Conservation (phyloP, 177 flowering plant species). For the Vitis hybrid region DNA sequence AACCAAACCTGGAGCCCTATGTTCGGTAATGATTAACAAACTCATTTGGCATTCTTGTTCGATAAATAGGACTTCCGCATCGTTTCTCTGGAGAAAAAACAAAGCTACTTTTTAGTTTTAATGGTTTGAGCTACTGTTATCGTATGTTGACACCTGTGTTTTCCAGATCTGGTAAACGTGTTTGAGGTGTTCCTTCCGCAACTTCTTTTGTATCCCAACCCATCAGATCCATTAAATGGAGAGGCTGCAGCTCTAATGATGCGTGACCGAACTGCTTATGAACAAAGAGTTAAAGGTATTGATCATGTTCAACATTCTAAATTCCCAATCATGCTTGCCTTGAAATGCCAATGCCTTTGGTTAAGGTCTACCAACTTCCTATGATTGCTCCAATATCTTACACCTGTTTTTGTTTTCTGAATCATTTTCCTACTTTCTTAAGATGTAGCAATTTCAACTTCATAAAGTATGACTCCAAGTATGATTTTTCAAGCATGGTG, state of each 20-base stretch:
- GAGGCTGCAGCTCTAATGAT: constrained; percentile 77
- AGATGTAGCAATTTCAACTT: too few relatives aligned
- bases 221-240: constrained; percentile 72
- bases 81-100: not conserved
- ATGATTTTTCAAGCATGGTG: too few relatives aligned
- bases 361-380: not conserved
- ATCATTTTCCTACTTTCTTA: too few relatives aligned
- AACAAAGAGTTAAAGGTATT: constrained; percentile 64
- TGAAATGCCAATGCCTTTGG: not conserved
- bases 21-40: constrained; percentile 52
- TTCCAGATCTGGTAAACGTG: constrained; percentile 56
- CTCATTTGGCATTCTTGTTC: not conserved
- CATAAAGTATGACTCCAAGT: too few relatives aligned
- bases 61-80: not conserved
- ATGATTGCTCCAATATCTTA: not conserved
- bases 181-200: constrained; percentile 40
- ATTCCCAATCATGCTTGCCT: not conserved
- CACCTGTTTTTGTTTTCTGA: not conserved
- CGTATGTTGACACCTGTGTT: constrained; percentile 14
- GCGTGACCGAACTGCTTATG: constrained; percentile 58
- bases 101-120: constrained; percentile 2
- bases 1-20: constrained; percentile 97
- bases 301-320: not conserved
- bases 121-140: constrained; percentile 5
- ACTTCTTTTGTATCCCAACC: constrained; percentile 34